These are phyloP conservation scores for Aegle marmelos DNA, from an alignment of 345 rosid genomes.

Conservation along the genomic window DNA sequence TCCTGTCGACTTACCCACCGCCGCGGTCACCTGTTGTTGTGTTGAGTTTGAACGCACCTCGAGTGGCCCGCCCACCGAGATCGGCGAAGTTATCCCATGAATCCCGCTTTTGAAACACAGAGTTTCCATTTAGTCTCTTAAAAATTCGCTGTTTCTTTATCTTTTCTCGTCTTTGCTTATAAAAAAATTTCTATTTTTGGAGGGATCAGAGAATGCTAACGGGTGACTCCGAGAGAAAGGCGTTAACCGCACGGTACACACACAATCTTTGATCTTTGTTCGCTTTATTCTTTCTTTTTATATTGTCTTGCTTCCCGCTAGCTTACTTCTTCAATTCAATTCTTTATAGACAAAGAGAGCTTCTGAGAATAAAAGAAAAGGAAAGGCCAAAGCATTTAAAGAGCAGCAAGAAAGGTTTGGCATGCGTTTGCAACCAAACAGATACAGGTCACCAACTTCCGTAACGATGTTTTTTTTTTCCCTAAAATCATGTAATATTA, in stretches of 20 bases:
- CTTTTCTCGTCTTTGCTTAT: neutral
- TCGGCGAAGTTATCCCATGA: slow-evolving; percentile 45
- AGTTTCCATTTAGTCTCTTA: slow-evolving; percentile 37
- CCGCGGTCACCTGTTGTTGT: slow-evolving; percentile 35
- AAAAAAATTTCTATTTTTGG: neutral
- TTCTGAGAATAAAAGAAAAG: neutral
- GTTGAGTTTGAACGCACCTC: slow-evolving; percentile 46
- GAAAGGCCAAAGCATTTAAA: neutral
- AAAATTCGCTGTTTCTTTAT: neutral
- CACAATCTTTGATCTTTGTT: slow-evolving; percentile 28
- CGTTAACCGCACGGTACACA: slow-evolving; percentile 44
- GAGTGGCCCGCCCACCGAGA: slow-evolving; percentile 37
- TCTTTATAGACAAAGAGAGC: neutral
- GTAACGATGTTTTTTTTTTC: neutral
- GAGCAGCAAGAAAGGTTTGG: neutral
- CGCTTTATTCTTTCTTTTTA: slow-evolving; percentile 12
- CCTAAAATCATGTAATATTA: neutral
- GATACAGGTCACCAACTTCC: slow-evolving; percentile 17
- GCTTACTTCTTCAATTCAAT: neutral
- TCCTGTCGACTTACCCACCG: slow-evolving; percentile 37
- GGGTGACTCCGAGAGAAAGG: slow-evolving; percentile 14
- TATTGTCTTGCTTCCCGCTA: neutral
- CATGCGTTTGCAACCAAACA: slow-evolving; percentile 18
- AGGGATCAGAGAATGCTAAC: neutral
- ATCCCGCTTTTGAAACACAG: slow-evolving; percentile 56